Percentiles rank a stretch among this genome's conserved stretches.
Conservation (phyloP, 2,329 filamentous ascomycete species). For the Stagonosporopsis vannaccii region DNA sequence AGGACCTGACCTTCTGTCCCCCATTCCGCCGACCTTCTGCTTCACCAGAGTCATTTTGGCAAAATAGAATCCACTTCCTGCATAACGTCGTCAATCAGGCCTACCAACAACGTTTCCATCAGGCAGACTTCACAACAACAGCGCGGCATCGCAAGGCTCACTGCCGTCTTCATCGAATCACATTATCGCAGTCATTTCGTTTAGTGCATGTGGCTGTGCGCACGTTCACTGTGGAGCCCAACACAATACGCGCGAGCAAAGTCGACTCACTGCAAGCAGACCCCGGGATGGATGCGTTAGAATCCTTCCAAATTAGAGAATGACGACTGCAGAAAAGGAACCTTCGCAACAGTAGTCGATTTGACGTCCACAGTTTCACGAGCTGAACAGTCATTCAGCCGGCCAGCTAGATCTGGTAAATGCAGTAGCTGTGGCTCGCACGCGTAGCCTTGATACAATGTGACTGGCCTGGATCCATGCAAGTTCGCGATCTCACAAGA, state of each 20-base stretch:
- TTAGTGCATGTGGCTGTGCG: constrained; percentile 44
- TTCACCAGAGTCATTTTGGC: constrained; percentile 26
- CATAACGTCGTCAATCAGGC: constrained; percentile 19
- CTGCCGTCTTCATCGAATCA: constrained; percentile 28
- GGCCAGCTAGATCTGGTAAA: constrained; percentile 26
- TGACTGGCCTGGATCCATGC: constrained; percentile 23
- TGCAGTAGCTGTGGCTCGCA: constrained; percentile 28
- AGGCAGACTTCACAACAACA: constrained; percentile 30
- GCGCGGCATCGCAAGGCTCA: constrained; percentile 26
- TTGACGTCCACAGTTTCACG: constrained; percentile 20
- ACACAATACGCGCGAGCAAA: constrained; percentile 21
- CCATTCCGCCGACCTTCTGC: constrained; percentile 20
- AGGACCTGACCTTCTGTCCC: constrained; percentile 4
- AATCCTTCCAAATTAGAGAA: not conserved
- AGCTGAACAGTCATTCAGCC: constrained; percentile 38
- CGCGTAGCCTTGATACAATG: constrained; percentile 20
- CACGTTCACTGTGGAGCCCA: constrained; percentile 24
- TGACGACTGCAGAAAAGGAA: not conserved
- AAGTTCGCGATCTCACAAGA: constrained; percentile 20
- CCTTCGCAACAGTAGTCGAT: constrained; percentile 13
- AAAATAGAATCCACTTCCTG: constrained; percentile 16
- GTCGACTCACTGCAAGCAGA: constrained; percentile 4
- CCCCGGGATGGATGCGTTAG: constrained; percentile 3
- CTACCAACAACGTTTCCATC: constrained; percentile 21
- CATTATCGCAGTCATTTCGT: constrained; percentile 26